These are phyloP conservation scores for Monosporozyma aerobia DNA, from an alignment of 805 yeast genomes.

Conservation along the genomic window DNA sequence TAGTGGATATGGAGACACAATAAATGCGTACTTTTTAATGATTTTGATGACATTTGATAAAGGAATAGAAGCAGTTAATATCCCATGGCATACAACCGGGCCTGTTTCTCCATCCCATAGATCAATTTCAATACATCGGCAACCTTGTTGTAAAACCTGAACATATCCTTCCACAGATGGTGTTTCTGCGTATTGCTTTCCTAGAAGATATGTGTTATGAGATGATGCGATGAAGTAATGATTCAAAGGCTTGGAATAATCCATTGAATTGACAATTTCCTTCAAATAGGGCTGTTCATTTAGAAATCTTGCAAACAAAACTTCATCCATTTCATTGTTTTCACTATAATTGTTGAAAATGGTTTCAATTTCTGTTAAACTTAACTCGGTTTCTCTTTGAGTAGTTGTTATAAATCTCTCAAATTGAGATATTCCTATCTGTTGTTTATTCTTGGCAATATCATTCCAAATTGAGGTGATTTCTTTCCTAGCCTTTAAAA, in stretches of 20 bases:
- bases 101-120: slow-evolving; percentile 81
- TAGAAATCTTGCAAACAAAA: slow-evolving; percentile 24
- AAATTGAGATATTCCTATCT: slow-evolving; percentile 13
- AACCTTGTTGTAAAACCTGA: slow-evolving; percentile 80
- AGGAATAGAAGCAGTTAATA: slow-evolving; percentile 68
- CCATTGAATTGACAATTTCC: slow-evolving; percentile 16
- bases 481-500: slow-evolving; percentile 59
- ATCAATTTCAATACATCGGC: slow-evolving; percentile 91
- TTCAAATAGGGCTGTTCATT: slow-evolving; percentile 25
- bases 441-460: slow-evolving; percentile 17
- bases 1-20: slow-evolving; percentile 78
- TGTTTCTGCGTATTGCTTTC: slow-evolving; percentile 79
- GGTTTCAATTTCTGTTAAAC: slow-evolving; percentile 24
- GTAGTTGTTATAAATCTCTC: slow-evolving; percentile 1
- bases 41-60: slow-evolving; percentile 61
- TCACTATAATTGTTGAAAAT: slow-evolving; percentile 33
- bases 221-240: slow-evolving; percentile 89
- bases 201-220: slow-evolving; percentile 85
- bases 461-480: slow-evolving; percentile 41
- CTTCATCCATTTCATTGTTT: slow-evolving; percentile 13
- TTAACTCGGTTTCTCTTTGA: slow-evolving; percentile 38
- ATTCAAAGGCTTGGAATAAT: slow-evolving; percentile 57
- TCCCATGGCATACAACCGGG: slow-evolving; percentile 89
- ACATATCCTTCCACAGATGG: slow-evolving; percentile 88
- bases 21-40: slow-evolving; percentile 77